Evolutionary conservation across 352 stramenopile species (phyloP), one percentile per base, ranked within the genome.

Genomic region (Phytophthora vignae): DNA sequence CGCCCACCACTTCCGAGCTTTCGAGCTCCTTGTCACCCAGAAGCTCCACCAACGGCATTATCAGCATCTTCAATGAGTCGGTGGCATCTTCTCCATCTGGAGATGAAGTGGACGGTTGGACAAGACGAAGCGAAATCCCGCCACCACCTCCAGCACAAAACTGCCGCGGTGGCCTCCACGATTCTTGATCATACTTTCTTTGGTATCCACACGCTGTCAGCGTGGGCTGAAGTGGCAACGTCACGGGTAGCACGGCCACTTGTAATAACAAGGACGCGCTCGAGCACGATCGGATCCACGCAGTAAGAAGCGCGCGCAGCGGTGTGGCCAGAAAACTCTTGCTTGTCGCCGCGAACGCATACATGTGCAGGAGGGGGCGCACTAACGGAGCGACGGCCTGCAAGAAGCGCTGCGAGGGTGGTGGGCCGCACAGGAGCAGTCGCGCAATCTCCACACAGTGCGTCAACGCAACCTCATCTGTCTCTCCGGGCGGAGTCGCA

Each of bases 321-420:
- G 74, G 70, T 38, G 62, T 42, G 11, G 42, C 44, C 49, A 92
- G 69, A 52, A 84, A 84, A 60, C 82, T 93, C 58, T 93, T 96
- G 73, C 87, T 94, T 8, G 38, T 62, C 14, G 63, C 40, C 4
- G 87, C 86, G 55, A 96, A 96, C 14, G 74, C 82, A 54, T 90
- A 90, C 55, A 95, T 76, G 42, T 93, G 85, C n/a, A 93, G 54
- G 9, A 95, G 66, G 14, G 89, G 86, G 25, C 87, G 83, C 40
- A 92, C 56, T 17, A 93, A 21, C 5, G 82, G 80, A 2, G 75
- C 73, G 2, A 93, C 59, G 4, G 76, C 78, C 27, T 69, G 60
- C n/a, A 93, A 63, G 10, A 93, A 73, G 3, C 64, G 67, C 67
- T 82, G 70, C 38, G 86, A 91, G 14, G 85, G 83, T 22, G 85